phyloP scores from a whole-genome alignment of 768 basidiomycete genomes.

The Collybia nuda region DNA sequence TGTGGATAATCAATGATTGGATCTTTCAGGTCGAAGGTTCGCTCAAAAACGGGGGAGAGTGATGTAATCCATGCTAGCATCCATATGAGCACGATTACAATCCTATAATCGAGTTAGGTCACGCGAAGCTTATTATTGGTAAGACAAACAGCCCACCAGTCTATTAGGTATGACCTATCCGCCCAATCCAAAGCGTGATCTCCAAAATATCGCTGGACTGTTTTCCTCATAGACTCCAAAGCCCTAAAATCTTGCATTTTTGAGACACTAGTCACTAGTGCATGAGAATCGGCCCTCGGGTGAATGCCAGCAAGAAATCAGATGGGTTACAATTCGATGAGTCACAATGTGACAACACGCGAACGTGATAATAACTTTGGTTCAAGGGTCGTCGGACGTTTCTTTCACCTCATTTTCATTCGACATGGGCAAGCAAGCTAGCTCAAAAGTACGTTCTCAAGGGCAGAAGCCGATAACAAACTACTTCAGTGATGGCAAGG shows the following conservation, averaged over 20 bases:
- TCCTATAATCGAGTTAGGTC: conserved; percentile 19
- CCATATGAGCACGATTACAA: conserved; percentile 40
- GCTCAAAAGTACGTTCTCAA: conserved; percentile 33
- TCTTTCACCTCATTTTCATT: conserved; percentile 9
- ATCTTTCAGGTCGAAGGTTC: conserved; percentile 50
- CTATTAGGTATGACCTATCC: conserved; percentile 45
- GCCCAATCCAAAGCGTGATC: conserved; percentile 40
- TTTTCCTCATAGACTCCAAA: not conserved
- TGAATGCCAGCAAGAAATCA: too few relatives aligned
- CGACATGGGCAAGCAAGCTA: conserved; percentile 50
- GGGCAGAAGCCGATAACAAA: conserved; percentile 54
- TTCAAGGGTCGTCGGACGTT: conserved; percentile 10
- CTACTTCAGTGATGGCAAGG: conserved; percentile 49
- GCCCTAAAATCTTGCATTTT: too few relatives aligned
- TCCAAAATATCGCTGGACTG: conserved; percentile 30
- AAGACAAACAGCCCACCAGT: conserved; percentile 42
- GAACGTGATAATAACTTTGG: conserved; percentile 12
- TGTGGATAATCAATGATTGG: conserved; percentile 53
- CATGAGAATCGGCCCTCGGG: too few relatives aligned
- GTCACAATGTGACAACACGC: conserved; percentile 20
- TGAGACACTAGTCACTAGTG: too few relatives aligned
- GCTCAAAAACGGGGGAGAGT: conserved; percentile 42
- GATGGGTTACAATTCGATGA: not conserved
- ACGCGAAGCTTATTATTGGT: too few relatives aligned
- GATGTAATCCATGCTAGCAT: conserved; percentile 37